These are phyloP conservation scores for Rhizopogon sp. DNA, from an alignment of 768 basidiomycete genomes.

Conservation along the genomic window DNA sequence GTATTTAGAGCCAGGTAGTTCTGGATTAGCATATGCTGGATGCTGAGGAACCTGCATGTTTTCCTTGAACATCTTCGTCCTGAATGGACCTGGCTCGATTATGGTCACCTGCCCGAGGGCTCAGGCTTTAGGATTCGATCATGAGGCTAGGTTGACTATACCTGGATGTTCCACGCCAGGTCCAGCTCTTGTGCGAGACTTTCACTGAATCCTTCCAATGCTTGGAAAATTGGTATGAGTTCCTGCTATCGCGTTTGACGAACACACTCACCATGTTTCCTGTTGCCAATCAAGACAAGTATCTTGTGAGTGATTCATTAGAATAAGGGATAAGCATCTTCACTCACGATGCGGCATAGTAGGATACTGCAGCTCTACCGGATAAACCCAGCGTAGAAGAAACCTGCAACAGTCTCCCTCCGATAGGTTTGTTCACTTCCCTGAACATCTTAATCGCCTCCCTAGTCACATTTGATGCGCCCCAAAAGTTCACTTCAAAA, in stretches of 20 bases:
- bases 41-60: slow-evolving; percentile 1
- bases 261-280: slow-evolving; percentile 2
- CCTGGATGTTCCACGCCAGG: slow-evolving; percentile 27
- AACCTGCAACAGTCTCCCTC: slow-evolving; percentile 32
- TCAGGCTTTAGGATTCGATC: neutral
- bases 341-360: slow-evolving; percentile 24
- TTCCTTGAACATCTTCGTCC: neutral
- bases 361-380: slow-evolving; percentile 4
- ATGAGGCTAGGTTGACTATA: neutral
- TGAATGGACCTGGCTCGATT: slow-evolving; percentile 12
- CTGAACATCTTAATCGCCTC: slow-evolving; percentile 31
- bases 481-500: slow-evolving; percentile 37
- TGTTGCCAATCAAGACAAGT: neutral
- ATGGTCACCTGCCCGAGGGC: neutral
- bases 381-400: slow-evolving; percentile 22
- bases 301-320: neutral
- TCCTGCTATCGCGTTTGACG: neutral
- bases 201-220: slow-evolving; percentile 25
- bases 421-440: slow-evolving; percentile 29
- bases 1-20: slow-evolving; percentile 4
- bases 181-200: slow-evolving; percentile 18
- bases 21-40: slow-evolving; percentile 12
- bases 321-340: neutral
- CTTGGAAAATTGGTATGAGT: slow-evolving; percentile 5
- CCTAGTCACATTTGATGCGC: slow-evolving; percentile 22